Conservation (phyloP, 2,329 filamentous ascomycete genomes). For the Periconia macrospinosa region DNA sequence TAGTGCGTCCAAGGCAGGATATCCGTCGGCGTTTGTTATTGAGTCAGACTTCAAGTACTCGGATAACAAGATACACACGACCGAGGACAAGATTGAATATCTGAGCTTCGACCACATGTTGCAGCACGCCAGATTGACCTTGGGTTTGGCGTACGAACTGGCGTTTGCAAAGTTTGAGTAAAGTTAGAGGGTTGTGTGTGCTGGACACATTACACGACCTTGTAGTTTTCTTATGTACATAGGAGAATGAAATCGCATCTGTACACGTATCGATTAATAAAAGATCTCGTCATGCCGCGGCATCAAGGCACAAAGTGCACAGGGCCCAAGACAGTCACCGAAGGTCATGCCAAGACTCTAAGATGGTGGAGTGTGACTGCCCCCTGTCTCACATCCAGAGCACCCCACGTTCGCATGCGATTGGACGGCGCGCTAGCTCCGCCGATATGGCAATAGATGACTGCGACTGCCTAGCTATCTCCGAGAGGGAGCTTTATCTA, state of each 20-base stretch:
- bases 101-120: slow-evolving; percentile 88
- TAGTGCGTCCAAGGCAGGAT: slow-evolving; percentile 72
- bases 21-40: slow-evolving; percentile 75
- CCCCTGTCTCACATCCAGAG: slow-evolving; percentile 8
- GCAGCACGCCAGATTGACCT: slow-evolving; percentile 82
- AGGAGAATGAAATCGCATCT: background rate
- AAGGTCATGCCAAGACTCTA: no score
- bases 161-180: slow-evolving; percentile 71
- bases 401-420: slow-evolving; percentile 28
- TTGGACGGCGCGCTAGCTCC: slow-evolving; percentile 20
- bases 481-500: slow-evolving; percentile 8
- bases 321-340: slow-evolving; percentile 11
- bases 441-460: background rate
- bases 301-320: background rate
- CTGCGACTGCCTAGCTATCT: slow-evolving; percentile 4
- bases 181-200: background rate
- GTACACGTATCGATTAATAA: background rate
- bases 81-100: slow-evolving; percentile 70
- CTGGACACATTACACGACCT: background rate
- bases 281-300: background rate
- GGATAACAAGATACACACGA: slow-evolving; percentile 70
- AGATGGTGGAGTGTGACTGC: slow-evolving; percentile 11
- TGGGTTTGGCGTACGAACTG: slow-evolving; percentile 82
- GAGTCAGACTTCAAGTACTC: slow-evolving; percentile 68
- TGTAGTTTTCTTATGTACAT: no score